Evolutionary conservation across 2,329 filamentous ascomycete species (phyloP), one percentile per base, ranked within the genome.

Genomic region (Neonectria ditissima): DNA sequence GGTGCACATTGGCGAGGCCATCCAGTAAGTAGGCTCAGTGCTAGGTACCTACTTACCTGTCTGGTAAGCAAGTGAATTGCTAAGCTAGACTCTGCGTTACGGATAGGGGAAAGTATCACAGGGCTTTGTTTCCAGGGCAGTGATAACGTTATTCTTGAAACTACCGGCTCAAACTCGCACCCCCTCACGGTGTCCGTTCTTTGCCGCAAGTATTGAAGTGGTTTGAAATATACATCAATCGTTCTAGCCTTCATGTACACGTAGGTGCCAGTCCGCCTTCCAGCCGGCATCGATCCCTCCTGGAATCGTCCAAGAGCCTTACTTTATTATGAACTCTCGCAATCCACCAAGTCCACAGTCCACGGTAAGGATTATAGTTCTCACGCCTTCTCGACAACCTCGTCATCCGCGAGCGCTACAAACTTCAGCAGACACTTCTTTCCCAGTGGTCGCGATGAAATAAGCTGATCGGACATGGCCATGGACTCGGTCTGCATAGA

Each of bases 401-500:
- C 22, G 5, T 34, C 62, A 20, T 63, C 63, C 9, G 63, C 66
- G 14, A 77, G 60, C 24, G 81, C 79, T 14, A 80, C 69, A 63
- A 89, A 85, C 51, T 76, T 80, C 52, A 92, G 73, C 58, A 87
- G 77, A 68, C 89, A 92, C 55, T 76, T 84, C 73, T 90, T 85
- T 6, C 85, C 87, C 44, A 82, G 74, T 0, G 89, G 89, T 50
- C 89, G 81, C 16, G 88, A 86, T 9, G 89, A 90, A 59, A 92
- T 91, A 32, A 91, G 80, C 73, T 91, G 89, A 71, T 92, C 89
- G 22, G 87, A 84, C 81, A 91, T 87, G 34, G 81, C 80, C 90
- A 92, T 91, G 24, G 82, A 82, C 30, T 81, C 83, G 6, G 77
- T 78, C 68, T 82, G 85, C 83, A 87, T 89, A 14, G 79, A 80